phyloP scores from a whole-genome alignment of 176 grass and related monocot species.

The Dactylis glomerata region DNA sequence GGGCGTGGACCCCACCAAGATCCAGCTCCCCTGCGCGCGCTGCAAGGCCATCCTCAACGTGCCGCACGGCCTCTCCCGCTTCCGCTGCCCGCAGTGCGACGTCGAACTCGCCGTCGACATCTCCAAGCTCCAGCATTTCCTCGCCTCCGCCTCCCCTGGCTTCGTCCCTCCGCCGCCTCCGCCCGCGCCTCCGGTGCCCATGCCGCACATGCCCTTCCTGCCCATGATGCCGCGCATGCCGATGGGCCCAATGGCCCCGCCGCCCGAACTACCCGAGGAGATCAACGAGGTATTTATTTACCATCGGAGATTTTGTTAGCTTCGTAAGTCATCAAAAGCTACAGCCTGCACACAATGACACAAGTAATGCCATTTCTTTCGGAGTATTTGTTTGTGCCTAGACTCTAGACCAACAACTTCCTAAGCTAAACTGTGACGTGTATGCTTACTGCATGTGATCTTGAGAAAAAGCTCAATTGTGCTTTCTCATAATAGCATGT shows the following conservation, averaged over 20 bases:
- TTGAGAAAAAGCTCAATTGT: too few relatives aligned
- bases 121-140: constrained; percentile 51
- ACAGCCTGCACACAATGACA: not conserved
- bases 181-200: constrained; percentile 21
- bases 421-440: not conserved
- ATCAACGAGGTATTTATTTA: constrained; percentile 38
- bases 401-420: not conserved
- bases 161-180: constrained; percentile 25
- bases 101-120: constrained; percentile 80
- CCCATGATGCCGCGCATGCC: constrained; percentile 45
- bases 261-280: constrained; percentile 35
- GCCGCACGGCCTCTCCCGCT: constrained; percentile 79
- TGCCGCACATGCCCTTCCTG: constrained; percentile 56
- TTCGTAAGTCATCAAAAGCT: not conserved
- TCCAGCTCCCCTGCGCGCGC: constrained; percentile 63
- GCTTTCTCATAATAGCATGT: not conserved
- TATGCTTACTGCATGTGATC: not conserved
- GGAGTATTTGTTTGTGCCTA: not conserved
- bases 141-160: constrained; percentile 18
- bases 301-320: not conserved
- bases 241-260: not conserved
- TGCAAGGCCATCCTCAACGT: constrained; percentile 82
- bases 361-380: not conserved
- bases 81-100: constrained; percentile 82
- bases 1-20: constrained; percentile 74